Percentiles rank a stretch among this genome's conserved stretches.
Conservation (phyloP, 163 green algal species). For the Scenedesmus sp. region DNA sequence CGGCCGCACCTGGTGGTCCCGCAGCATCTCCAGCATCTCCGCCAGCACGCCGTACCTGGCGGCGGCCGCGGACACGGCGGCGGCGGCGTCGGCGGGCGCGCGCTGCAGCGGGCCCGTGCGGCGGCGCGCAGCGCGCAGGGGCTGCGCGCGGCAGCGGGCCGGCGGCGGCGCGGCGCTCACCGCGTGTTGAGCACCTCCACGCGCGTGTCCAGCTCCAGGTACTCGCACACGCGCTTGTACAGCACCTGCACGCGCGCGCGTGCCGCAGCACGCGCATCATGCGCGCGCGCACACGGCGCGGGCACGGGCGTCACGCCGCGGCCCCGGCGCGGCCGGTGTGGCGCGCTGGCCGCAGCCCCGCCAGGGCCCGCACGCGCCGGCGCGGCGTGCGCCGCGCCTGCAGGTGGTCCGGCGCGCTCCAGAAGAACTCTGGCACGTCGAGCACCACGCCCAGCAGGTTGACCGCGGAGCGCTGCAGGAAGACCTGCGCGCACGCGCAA, state of each 20-base stretch:
- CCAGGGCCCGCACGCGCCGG: too few relatives aligned
- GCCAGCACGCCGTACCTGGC: constrained; percentile 69
- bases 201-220: constrained; percentile 86
- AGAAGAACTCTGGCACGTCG: constrained; percentile 79
- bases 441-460: constrained; percentile 89
- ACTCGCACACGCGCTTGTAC: constrained; percentile 84
- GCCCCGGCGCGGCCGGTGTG: neutral
- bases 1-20: constrained; percentile 71
- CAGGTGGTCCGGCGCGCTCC: constrained; percentile 42
- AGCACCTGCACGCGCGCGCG: constrained; percentile 59
- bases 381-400: too few relatives aligned
- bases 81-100: neutral
- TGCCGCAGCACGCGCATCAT: neutral
- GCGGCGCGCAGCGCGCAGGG: too few relatives aligned
- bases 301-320: too few relatives aligned
- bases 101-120: neutral
- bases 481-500: too few relatives aligned
- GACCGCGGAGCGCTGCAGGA: constrained; percentile 82
- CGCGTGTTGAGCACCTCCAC: constrained; percentile 90
- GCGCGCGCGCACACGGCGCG: neutral
- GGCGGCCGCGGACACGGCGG: neutral
- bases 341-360: too few relatives aligned
- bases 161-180: constrained; percentile 5
- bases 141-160: neutral
- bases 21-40: constrained; percentile 89